A percentile compares a stretch with the other conserved stretches of the same genome.
These are phyloP conservation scores for Naegleria lovaniensis DNA, from an alignment of 208 protist species.

Conservation along the genomic window DNA sequence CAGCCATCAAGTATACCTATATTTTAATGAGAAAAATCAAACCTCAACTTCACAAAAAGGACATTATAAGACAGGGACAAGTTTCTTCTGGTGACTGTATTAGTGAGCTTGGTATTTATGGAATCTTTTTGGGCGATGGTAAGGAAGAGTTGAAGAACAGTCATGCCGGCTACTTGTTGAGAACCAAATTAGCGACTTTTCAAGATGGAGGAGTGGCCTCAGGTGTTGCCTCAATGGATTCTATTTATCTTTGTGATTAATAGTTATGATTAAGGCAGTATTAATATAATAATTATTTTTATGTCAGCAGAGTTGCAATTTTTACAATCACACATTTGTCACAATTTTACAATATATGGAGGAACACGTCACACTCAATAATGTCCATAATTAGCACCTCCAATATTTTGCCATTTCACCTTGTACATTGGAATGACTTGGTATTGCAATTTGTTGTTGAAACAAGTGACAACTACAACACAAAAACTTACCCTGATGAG, in stretches of 20 bases:
- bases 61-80: slow-evolving; percentile 16
- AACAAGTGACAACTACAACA: no score
- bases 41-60: not conserved
- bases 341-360: no score
- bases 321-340: no score
- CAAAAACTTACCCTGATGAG: not conserved
- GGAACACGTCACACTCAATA: no score
- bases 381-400: no score
- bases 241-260: slow-evolving; percentile 26
- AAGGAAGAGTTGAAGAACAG: slow-evolving; percentile 6
- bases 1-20: slow-evolving; percentile 2
- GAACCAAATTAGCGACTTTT: slow-evolving; percentile 73
- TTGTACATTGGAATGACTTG: slow-evolving; percentile 7
- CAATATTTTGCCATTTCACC: not conserved
- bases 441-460: no score
- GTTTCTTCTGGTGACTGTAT: slow-evolving; percentile 26
- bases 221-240: slow-evolving; percentile 81
- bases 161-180: slow-evolving; percentile 71
- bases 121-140: slow-evolving; percentile 35
- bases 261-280: no score
- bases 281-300: no score
- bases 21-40: slow-evolving; percentile 41
- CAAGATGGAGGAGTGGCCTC: slow-evolving; percentile 86
- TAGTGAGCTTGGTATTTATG: slow-evolving; percentile 43
- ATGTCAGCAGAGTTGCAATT: no score